Conservation (phyloP, 305 asterid genomes). For the Fraxinus floribunda region DNA sequence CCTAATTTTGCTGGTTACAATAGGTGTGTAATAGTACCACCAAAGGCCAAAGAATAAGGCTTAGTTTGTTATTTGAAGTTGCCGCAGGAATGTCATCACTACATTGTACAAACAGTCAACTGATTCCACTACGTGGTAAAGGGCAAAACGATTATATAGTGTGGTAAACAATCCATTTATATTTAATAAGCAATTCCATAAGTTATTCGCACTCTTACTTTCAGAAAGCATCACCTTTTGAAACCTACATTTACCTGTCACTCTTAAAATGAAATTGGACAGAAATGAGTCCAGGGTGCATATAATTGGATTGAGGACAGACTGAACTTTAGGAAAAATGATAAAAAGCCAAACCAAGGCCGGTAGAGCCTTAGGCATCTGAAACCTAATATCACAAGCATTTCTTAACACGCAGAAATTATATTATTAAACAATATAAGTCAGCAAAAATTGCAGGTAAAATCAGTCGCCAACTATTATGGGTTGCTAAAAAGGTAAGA, state of each 20-base stretch:
- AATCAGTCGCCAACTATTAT: neutral
- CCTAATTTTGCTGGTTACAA: neutral
- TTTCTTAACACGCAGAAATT: neutral
- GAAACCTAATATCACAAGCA: slow-evolving; percentile 8
- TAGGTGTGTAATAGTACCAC: neutral
- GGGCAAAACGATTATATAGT: slow-evolving; percentile 4
- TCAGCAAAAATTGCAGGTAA: neutral
- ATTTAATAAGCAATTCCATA: neutral
- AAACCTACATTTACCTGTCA: slow-evolving; percentile 7
- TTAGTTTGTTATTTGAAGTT: neutral
- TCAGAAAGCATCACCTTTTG: slow-evolving; percentile 3
- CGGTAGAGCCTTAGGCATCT: neutral
- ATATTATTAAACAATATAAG: neutral
- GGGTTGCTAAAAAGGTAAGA: neutral
- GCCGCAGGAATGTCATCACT: neutral
- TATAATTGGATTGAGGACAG: slow-evolving; percentile 4
- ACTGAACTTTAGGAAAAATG: neutral
- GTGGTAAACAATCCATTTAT: neutral
- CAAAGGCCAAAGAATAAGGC: neutral
- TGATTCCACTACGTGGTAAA: neutral
- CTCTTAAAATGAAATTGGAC: neutral
- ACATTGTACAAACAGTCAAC: neutral
- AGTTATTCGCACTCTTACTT: neutral
- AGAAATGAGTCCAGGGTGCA: slow-evolving; percentile 2
- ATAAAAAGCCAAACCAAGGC: neutral